These are phyloP conservation scores for Scheffersomyces segobiensis DNA, from an alignment of 1,139 yeast species.

Conservation along the genomic window DNA sequence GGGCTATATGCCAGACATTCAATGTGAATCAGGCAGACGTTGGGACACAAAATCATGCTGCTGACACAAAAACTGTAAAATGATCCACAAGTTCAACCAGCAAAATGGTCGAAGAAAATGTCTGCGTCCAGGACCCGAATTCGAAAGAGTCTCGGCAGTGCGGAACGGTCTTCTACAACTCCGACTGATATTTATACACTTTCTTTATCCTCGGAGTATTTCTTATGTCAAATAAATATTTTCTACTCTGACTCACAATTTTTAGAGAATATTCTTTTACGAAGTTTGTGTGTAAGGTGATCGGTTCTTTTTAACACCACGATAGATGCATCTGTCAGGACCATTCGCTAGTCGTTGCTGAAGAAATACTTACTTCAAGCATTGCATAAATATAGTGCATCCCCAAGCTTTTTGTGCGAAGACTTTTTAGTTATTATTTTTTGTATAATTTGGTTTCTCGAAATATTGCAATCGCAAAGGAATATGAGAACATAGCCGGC, in stretches of 20 bases:
- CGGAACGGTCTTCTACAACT: neutral
- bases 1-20: neutral
- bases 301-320: neutral
- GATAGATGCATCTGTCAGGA: neutral
- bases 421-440: neutral
- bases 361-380: neutral
- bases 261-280: neutral
- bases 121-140: neutral
- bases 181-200: neutral
- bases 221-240: neutral
- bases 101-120: neutral
- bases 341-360: neutral
- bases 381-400: neutral
- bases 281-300: neutral
- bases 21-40: neutral
- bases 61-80: neutral
- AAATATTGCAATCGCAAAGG: neutral
- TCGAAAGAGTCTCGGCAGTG: neutral
- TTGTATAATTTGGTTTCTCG: neutral
- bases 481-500: neutral
- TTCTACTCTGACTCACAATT: neutral
- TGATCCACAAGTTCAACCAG: neutral
- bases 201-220: neutral
- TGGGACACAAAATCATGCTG: neutral
- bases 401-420: neutral